Conservation (phyloP, 306 rosid species). For the Bauhinia variegata region DNA sequence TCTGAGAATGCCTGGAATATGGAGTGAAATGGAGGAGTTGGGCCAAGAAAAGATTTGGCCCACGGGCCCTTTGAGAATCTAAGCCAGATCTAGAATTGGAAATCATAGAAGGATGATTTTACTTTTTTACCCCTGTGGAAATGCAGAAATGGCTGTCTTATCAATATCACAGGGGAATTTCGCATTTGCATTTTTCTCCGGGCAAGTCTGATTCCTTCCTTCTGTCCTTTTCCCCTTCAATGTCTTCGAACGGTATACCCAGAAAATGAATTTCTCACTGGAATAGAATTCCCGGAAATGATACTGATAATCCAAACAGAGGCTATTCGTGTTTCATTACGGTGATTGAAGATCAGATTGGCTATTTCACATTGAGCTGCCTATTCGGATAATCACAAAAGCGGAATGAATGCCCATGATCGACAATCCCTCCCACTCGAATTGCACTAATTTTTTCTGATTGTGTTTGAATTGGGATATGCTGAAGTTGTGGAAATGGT, state of each 20-base stretch:
- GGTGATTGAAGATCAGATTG: neutral
- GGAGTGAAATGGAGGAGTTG: no score
- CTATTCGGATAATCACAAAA: conserved; percentile 19
- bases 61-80: neutral
- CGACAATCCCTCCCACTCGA: neutral
- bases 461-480: conserved; percentile 30
- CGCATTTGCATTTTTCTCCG: neutral
- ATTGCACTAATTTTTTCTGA: neutral
- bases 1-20: no score
- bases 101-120: neutral
- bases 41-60: neutral
- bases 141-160: conserved; percentile 30
- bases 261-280: neutral
- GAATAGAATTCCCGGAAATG: neutral
- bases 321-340: conserved; percentile 13
- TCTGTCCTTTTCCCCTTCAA: neutral
- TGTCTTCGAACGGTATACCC: neutral
- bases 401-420: conserved; percentile 28
- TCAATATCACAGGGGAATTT: neutral
- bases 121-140: neutral
- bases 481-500: conserved; percentile 64
- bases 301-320: neutral
- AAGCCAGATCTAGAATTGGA: neutral
- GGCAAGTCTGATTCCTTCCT: conserved; percentile 12
- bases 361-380: no score